Evolutionary conservation across 2,329 filamentous ascomycete species (phyloP).

Genomic region (Aureobasidium sp.): DNA sequence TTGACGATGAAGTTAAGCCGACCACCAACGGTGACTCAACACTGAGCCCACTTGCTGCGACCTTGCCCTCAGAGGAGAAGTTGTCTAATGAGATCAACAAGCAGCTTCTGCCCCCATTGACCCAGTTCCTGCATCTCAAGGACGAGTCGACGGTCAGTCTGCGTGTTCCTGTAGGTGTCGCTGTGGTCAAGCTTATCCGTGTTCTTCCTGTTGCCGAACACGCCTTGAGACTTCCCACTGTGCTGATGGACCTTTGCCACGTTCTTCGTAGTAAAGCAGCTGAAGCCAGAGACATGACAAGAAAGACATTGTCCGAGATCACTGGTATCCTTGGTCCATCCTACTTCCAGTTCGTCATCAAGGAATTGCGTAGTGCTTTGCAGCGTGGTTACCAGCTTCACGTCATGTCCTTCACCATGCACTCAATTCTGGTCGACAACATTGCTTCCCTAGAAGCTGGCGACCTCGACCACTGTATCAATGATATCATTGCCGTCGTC

Average conservation of each 20-base stretch:
- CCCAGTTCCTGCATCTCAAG: constrained; percentile 85
- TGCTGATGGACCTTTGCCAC: constrained; percentile 86
- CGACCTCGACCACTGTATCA: constrained; percentile 80
- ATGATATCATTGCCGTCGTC: constrained; percentile 69
- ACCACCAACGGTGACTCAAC: neutral
- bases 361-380: constrained; percentile 76
- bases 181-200: constrained; percentile 78
- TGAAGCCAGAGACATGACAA: constrained; percentile 82
- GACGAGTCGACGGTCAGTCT: constrained; percentile 91
- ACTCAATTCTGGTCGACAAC: constrained; percentile 74
- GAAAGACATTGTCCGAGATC: constrained; percentile 81
- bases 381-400: constrained; percentile 86
- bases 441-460: constrained; percentile 68
- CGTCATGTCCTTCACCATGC: constrained; percentile 88
- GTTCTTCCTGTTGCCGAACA: constrained; percentile 68
- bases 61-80: constrained; percentile 34
- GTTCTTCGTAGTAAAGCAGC: constrained; percentile 83
- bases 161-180: constrained; percentile 81
- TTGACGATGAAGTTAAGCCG: neutral
- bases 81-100: constrained; percentile 56
- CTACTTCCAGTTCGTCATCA: constrained; percentile 88
- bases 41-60: constrained; percentile 29
- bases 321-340: constrained; percentile 68
- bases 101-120: constrained; percentile 68
- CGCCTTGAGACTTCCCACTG: constrained; percentile 65